Base-by-base conservation (phyloP, 2,329 filamentous ascomycete genomes). In the Trichoderma brevicompactum region DNA sequence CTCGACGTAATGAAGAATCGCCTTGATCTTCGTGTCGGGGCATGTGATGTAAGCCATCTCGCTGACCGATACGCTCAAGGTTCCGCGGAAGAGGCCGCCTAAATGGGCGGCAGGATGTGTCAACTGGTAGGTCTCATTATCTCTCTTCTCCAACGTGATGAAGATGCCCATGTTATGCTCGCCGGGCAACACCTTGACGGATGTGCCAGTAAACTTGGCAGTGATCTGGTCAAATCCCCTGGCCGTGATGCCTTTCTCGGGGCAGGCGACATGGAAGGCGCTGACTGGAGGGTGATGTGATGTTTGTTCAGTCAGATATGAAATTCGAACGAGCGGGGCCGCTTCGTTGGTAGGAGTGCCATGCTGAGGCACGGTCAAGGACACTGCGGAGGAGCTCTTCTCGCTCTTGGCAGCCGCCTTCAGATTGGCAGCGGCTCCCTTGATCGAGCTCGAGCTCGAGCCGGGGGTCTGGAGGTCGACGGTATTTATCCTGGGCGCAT, bases 271-370 rank as follows among this genome's bases (percentile, higher is more conserved):
- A 77, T 92, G 94, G 78, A 96, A 99, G 13, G 95, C 95, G 71
- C 94, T 98, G 70, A 99, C 94, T 9, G 95, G 95, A 40, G 95
- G 95, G 78, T 99, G 95, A 74, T 99, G 95, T 7, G 93, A 97
- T 8, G 95, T 99, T 80, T 99, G 95, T 79, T 99, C 95, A 32
- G 95, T 98, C 67, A 99, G 84, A 76, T 96, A 99, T 9, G 93
- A 97, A 71, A 99, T 87, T 71, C 90, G 91, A 71, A 97, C 49
- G 17, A 49, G 85, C n/a, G 73, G 72, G 34, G 83, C 84, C 67
- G 23, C 40, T 5, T 78, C 79, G 60, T 82, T 38, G 12, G 78
- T 70, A 52, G 78, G 69, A n/a, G 79, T 76, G 43, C 72, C 74
- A 67, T 81, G 76, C 72, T 83, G 83, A 68, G 81, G 79, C 67